phyloP scores from a whole-genome alignment of 257 asterid genomes.

The Salvia hispanica region DNA sequence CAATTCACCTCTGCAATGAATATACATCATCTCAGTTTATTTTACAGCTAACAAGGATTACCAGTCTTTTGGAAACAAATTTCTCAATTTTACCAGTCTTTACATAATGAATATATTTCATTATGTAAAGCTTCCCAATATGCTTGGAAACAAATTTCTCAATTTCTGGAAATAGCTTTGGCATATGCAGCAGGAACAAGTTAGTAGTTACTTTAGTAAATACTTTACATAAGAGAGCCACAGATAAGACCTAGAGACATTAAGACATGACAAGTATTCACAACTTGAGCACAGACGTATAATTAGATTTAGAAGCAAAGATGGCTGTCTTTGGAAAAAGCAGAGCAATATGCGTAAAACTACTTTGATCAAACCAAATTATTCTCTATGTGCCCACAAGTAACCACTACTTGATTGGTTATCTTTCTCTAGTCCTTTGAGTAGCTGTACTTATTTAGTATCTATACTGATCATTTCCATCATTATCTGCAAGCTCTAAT shows the following conservation, averaged over 20 bases:
- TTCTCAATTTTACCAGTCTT: no score
- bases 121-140: neutral
- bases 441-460: neutral
- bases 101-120: no score
- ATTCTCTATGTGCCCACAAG: slow-evolving; percentile 9
- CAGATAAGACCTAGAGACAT: neutral
- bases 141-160: neutral
- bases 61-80: neutral
- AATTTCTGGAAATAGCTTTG: no score
- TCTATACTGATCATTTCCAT: neutral
- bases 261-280: neutral
- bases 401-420: neutral
- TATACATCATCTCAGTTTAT: neutral
- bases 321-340: neutral
- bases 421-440: slow-evolving; percentile 5
- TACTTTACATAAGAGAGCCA: neutral
- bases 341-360: neutral
- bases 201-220: neutral
- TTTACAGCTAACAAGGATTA: neutral
- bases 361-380: slow-evolving; percentile 1
- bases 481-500: slow-evolving; percentile 13
- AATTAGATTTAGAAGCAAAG: neutral
- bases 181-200: neutral
- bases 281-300: neutral
- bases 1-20: neutral